Conservation (phyloP, 495 filamentous ascomycete species). For the Physcia stellaris region DNA sequence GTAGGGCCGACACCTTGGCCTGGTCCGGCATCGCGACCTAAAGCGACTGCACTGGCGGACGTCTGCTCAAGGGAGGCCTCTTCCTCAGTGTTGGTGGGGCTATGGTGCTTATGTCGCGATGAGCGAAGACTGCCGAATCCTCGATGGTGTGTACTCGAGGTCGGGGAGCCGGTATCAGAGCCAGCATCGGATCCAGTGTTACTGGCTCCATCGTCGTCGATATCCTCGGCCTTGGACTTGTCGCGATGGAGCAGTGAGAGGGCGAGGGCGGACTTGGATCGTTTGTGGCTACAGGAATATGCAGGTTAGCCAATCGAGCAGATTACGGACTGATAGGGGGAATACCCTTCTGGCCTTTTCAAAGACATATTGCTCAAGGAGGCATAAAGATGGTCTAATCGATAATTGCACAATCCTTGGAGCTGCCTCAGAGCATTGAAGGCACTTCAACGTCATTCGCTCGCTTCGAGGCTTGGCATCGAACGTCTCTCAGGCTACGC, state of each 20-base stretch:
- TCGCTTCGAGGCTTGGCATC: too few species aligned
- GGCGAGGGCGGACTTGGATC: slow-evolving; percentile 38
- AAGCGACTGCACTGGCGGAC: slow-evolving; percentile 19
- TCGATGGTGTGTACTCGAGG: slow-evolving; percentile 17
- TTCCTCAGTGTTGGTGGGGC: slow-evolving; percentile 7
- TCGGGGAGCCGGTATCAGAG: slow-evolving; percentile 20
- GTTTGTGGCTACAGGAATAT: slow-evolving; percentile 30
- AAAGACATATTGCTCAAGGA: too few species aligned
- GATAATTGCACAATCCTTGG: too few species aligned
- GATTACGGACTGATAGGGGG: too few species aligned
- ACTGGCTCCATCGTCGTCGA: slow-evolving; percentile 17
- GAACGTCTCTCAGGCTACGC: too few species aligned
- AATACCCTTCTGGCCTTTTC: too few species aligned
- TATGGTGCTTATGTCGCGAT: slow-evolving; percentile 12
- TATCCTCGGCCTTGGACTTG: slow-evolving; percentile 28
- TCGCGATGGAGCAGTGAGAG: slow-evolving; percentile 39
- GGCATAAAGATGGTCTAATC: too few species aligned
- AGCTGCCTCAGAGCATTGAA: too few species aligned
- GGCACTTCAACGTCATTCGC: too few species aligned
- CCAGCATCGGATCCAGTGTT: slow-evolving; percentile 12
- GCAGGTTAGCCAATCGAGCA: too few species aligned
- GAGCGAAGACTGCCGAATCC: slow-evolving; percentile 10
- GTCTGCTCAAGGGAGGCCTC: slow-evolving; percentile 19
- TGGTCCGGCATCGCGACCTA: slow-evolving; percentile 23
- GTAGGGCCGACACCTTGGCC: slow-evolving; percentile 33